Percentiles rank a stretch among this genome's conserved stretches.
phyloP scores from a whole-genome alignment of 2,329 filamentous ascomycete species.

The Coniochaeta prunicola region DNA sequence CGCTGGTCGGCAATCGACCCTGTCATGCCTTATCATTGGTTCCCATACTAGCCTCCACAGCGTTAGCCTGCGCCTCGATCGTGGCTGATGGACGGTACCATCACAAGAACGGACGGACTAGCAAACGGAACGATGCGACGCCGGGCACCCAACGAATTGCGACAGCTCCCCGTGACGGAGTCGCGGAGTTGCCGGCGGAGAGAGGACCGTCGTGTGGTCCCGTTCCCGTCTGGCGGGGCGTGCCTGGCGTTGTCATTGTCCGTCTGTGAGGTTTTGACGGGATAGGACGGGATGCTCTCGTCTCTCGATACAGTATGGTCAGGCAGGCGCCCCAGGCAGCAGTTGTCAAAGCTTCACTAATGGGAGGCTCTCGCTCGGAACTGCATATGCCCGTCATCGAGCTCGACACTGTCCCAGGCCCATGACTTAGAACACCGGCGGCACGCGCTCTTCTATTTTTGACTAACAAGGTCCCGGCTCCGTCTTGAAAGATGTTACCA shows the following conservation, averaged over 20 bases:
- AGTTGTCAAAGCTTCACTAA: background rate
- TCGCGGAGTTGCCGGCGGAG: conserved; percentile 10
- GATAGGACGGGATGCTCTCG: no score
- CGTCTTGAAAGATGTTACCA: background rate
- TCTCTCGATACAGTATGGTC: background rate
- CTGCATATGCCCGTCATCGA: background rate
- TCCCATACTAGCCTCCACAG: background rate
- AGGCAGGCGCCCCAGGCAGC: background rate
- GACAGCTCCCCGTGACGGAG: background rate
- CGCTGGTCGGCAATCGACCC: background rate
- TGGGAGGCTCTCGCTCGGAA: background rate
- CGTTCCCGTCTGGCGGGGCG: no score
- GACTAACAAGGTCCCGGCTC: background rate
- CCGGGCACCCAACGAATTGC: background rate
- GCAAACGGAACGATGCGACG: background rate
- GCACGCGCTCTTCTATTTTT: background rate
- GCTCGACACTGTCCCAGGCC: background rate
- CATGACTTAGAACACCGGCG: background rate
- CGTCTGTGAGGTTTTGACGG: no score
- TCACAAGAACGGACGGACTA: background rate
- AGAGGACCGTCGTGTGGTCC: background rate
- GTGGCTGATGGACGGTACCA: background rate
- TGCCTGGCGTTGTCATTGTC: background rate
- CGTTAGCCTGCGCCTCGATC: conserved; percentile 2
- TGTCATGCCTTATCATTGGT: background rate